These are phyloP conservation scores for Colletotrichum acutatum DNA, from an alignment of 2,329 filamentous ascomycete genomes.

Conservation along the genomic window DNA sequence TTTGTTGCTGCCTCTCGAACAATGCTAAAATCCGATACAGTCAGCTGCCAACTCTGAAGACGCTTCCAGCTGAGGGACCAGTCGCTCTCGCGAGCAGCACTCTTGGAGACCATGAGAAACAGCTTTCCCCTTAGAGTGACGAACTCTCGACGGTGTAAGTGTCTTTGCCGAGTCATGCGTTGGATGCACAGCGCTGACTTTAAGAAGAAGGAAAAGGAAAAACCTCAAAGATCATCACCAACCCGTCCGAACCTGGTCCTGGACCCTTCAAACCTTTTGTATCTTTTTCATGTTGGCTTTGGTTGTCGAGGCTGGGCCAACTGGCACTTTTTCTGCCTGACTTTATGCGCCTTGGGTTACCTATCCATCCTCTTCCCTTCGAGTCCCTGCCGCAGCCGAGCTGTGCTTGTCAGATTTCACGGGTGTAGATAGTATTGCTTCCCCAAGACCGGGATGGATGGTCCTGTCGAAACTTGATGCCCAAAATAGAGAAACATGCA, in stretches of 20 bases:
- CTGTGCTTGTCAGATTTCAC: not conserved
- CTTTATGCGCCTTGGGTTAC: not conserved
- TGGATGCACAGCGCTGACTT: constrained; percentile 20
- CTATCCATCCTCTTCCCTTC: too few species aligned
- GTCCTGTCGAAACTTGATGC: not conserved
- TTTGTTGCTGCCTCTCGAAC: too few species aligned
- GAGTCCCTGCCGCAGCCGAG: not conserved
- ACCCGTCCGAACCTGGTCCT: not conserved
- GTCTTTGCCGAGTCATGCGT: constrained; percentile 9
- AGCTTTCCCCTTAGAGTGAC: not conserved
- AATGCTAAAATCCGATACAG: not conserved
- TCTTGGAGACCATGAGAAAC: not conserved
- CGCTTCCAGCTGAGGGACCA: not conserved
- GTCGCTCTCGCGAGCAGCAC: not conserved
- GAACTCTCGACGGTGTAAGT: not conserved
- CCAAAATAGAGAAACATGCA: not conserved
- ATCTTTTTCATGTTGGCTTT: not conserved
- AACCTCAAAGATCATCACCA: not conserved
- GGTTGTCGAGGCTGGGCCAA: not conserved
- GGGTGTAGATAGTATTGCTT: not conserved
- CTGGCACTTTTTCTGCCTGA: not conserved
- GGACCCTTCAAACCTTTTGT: not conserved
- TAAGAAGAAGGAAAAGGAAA: not conserved
- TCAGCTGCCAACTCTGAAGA: not conserved
- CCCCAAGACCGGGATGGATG: not conserved